These are phyloP conservation scores for Sphaerobolus stellatus DNA, from an alignment of 1,284 basidiomycete species.

Conservation along the genomic window DNA sequence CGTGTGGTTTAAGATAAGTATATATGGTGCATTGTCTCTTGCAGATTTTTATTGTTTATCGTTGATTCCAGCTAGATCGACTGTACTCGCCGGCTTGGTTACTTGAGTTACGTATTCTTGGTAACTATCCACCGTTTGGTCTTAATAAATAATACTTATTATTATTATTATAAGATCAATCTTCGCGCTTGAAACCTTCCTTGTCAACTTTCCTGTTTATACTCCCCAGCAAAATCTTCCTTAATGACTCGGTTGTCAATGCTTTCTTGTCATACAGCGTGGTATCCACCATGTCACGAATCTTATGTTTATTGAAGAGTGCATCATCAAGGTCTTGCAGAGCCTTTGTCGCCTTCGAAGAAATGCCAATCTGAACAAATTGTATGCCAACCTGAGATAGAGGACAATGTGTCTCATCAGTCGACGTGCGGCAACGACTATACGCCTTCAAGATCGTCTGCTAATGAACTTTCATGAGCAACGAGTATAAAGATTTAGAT, in stretches of 20 bases:
- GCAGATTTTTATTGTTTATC: too few species aligned
- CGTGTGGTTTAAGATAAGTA: too few species aligned
- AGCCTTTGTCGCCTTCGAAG: slow-evolving; percentile 42
- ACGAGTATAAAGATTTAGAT: background rate
- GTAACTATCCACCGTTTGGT: too few species aligned
- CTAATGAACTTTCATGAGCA: slow-evolving; percentile 30
- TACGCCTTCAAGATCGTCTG: slow-evolving; percentile 53
- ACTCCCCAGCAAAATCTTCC: slow-evolving; percentile 58
- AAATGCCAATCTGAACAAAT: slow-evolving; percentile 59
- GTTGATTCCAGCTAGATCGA: too few species aligned
- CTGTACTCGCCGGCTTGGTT: too few species aligned
- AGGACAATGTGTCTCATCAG: slow-evolving; percentile 25
- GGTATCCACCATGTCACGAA: slow-evolving; percentile 62
- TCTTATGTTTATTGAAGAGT: slow-evolving; percentile 34
- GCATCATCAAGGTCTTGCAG: slow-evolving; percentile 52
- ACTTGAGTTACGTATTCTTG: too few species aligned
- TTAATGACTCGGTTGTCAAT: slow-evolving; percentile 43
- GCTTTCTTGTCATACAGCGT: slow-evolving; percentile 45
- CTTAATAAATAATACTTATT: too few species aligned
- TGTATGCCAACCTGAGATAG: slow-evolving; percentile 49
- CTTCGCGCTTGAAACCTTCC: too few species aligned
- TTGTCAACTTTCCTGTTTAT: slow-evolving; percentile 55
- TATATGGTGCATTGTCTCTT: too few species aligned
- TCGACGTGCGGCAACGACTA: slow-evolving; percentile 46
- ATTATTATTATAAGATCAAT: too few species aligned